A percentile compares a stretch with the other conserved stretches of the same genome.
These are phyloP conservation scores for Colletotrichum eremochloae DNA, from an alignment of 2,329 filamentous ascomycete genomes.

Conservation along the genomic window DNA sequence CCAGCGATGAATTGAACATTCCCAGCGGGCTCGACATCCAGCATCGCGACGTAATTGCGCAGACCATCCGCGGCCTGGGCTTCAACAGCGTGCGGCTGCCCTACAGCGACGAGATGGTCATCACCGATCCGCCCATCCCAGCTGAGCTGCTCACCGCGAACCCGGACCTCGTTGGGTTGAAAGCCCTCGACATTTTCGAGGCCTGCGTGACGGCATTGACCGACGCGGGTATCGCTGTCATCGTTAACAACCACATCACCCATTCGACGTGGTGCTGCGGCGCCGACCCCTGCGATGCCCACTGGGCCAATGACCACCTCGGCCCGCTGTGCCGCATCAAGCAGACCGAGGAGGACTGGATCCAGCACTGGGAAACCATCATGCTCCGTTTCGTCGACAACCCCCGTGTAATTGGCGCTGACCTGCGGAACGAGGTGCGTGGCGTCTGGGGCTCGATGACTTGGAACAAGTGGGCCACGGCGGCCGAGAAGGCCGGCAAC, in stretches of 20 bases:
- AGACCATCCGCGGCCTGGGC: slow-evolving; percentile 70
- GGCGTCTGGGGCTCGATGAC: slow-evolving; percentile 78
- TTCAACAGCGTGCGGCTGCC: slow-evolving; percentile 80
- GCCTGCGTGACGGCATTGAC: slow-evolving; percentile 72
- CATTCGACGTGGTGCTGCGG: slow-evolving; percentile 78
- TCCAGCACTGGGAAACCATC: slow-evolving; percentile 74
- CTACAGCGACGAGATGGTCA: slow-evolving; percentile 78
- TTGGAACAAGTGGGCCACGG: slow-evolving; percentile 74
- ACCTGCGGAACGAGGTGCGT: slow-evolving; percentile 77
- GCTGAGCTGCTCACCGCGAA: slow-evolving; percentile 68
- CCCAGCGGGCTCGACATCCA: slow-evolving; percentile 73
- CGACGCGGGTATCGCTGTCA: slow-evolving; percentile 72
- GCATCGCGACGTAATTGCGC: slow-evolving; percentile 72
- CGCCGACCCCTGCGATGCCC: slow-evolving; percentile 75
- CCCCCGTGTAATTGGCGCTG: slow-evolving; percentile 73
- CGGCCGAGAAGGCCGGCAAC: slow-evolving; percentile 74
- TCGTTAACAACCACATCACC: slow-evolving; percentile 80
- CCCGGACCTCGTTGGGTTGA: slow-evolving; percentile 67
- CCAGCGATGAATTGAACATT: slow-evolving; percentile 75
- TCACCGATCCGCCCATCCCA: slow-evolving; percentile 68
- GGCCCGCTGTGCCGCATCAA: slow-evolving; percentile 70
- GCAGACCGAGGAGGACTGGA: slow-evolving; percentile 76
- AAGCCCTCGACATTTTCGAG: slow-evolving; percentile 72
- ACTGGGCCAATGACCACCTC: slow-evolving; percentile 76
- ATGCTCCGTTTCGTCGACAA: slow-evolving; percentile 72